Conservation (phyloP, 768 basidiomycete genomes). For the Collybia sp. region DNA sequence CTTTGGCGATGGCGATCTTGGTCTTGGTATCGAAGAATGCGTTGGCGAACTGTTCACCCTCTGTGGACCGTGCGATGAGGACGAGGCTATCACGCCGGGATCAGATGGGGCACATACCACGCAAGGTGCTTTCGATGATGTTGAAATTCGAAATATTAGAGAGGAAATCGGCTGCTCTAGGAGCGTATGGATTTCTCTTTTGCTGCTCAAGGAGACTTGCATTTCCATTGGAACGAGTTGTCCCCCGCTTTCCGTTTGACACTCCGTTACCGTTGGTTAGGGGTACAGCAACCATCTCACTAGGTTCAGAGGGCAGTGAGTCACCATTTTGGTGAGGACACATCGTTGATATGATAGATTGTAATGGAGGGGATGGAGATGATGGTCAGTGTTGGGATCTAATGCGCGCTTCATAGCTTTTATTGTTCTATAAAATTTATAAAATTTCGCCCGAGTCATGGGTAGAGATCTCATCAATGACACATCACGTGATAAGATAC, state of each 20-base stretch:
- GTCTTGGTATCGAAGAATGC: conserved; percentile 99
- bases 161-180: conserved; percentile 88
- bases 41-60: conserved; percentile 99
- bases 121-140: conserved; percentile 94
- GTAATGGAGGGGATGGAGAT: conserved; percentile 8
- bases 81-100: conserved; percentile 3
- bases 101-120: conserved; percentile 56
- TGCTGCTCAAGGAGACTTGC: conserved; percentile 32
- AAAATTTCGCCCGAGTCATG: conserved; percentile 7
- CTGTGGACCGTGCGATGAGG: conserved; percentile 33
- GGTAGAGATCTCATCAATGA: not conserved
- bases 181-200: conserved; percentile 75
- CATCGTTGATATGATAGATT: conserved; percentile 34
- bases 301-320: conserved; percentile 32
- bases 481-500: too few relatives aligned
- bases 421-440: conserved; percentile 11
- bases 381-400: conserved; percentile 4
- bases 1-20: conserved; percentile 98
- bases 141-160: conserved; percentile 92
- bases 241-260: conserved; percentile 40
- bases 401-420: not conserved
- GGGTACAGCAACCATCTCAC: conserved; percentile 73
- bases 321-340: conserved; percentile 59
- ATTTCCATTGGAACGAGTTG: conserved; percentile 28
- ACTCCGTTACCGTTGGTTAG: conserved; percentile 38